Evolutionary conservation across 164 flowering plant species (phyloP).

Genomic region (Chimonanthus praecox): DNA sequence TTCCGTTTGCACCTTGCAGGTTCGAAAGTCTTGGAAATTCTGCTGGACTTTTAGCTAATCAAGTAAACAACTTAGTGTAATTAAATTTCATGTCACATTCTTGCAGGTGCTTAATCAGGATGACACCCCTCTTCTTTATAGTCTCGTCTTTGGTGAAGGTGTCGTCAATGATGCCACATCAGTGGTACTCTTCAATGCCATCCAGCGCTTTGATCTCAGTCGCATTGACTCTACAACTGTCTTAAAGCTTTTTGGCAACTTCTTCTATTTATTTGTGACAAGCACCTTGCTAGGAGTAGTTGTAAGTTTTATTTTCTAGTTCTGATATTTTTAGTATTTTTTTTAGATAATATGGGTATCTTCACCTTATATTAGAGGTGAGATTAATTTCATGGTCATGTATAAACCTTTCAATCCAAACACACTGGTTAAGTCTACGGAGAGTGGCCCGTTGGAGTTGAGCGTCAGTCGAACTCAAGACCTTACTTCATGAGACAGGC

Average conservation of each 20-base stretch:
- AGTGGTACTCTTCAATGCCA: slow-evolving; percentile 92
- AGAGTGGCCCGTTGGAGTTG: too few species aligned
- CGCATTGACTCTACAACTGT: slow-evolving; percentile 40
- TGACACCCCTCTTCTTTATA: slow-evolving; percentile 85
- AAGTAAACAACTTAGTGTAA: neutral
- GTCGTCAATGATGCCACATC: slow-evolving; percentile 99
- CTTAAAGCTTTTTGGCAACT: slow-evolving; percentile 57
- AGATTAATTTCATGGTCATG: too few species aligned
- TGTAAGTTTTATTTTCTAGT: slow-evolving; percentile 31
- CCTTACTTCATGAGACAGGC: too few species aligned
- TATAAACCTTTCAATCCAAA: too few species aligned
- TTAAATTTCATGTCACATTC: neutral
- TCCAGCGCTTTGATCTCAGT: slow-evolving; percentile 76
- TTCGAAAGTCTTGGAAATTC: slow-evolving; percentile 8
- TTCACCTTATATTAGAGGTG: too few species aligned
- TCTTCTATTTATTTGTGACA: slow-evolving; percentile 57
- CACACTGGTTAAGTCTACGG: too few species aligned
- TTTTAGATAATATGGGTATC: too few species aligned
- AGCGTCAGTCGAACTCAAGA: too few species aligned
- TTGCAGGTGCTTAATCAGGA: slow-evolving; percentile 89
- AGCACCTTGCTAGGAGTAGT: slow-evolving; percentile 77
- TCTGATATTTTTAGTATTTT: neutral
- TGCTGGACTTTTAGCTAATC: neutral
- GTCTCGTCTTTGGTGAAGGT: slow-evolving; percentile 94
- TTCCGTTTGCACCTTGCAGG: slow-evolving; percentile 91